phyloP scores from a whole-genome alignment of 73 alveolate species.

The Durusdinium trenchii region DNA sequence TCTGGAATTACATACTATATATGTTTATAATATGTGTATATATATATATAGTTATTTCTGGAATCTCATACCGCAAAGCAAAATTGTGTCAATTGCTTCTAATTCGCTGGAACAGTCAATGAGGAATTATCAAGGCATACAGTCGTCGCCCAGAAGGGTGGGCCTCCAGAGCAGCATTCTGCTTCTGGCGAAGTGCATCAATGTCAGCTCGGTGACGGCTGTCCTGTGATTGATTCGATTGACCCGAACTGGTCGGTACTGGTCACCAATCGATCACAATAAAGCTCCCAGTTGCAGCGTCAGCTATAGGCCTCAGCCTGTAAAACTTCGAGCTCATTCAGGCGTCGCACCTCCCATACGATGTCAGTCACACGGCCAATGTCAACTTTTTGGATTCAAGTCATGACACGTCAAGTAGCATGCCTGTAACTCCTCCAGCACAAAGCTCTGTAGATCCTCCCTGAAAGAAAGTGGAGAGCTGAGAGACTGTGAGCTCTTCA shows the following conservation, averaged over 20 bases:
- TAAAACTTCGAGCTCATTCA: constrained; percentile 53
- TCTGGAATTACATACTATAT: no score
- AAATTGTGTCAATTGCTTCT: no score
- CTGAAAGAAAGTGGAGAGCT: not conserved
- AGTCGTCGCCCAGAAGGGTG: not conserved
- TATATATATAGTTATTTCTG: no score
- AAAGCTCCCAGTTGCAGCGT: no score
- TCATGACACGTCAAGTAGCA: no score
- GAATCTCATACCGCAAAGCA: no score
- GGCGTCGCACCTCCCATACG: constrained; percentile 61
- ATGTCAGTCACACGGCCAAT: not conserved
- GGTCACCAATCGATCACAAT: no score
- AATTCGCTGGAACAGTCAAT: not conserved
- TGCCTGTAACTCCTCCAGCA: constrained; percentile 63
- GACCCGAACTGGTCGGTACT: no score
- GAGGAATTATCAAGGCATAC: not conserved
- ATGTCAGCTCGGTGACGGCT: constrained; percentile 93
- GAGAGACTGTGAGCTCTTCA: not conserved
- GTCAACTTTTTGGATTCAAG: no score
- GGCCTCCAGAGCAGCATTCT: constrained; percentile 60
- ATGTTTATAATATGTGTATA: no score
- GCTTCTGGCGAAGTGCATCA: constrained; percentile 76
- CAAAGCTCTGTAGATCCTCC: constrained; percentile 77
- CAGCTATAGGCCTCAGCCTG: constrained; percentile 57
- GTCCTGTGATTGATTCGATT: constrained; percentile 46